These are phyloP conservation scores for Chrysopogon serrulatus DNA, from an alignment of 176 grass and related monocot species.

Conservation along the genomic window DNA sequence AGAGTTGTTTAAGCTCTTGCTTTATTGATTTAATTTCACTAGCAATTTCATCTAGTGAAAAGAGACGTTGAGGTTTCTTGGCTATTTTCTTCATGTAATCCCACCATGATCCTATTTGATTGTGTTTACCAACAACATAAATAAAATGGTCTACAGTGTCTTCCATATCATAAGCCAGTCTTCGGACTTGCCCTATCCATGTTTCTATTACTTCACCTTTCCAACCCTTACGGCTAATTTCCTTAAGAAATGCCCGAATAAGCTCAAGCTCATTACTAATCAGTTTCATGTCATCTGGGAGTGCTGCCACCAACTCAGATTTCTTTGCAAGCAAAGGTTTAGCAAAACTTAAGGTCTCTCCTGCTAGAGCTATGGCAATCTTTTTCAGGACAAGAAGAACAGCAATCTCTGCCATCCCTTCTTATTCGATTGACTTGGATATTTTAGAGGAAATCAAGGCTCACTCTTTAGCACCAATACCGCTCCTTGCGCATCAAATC, in stretches of 20 bases:
- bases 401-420: constrained; percentile 16
- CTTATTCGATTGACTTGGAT: not conserved
- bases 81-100: not conserved
- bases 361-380: constrained; percentile 7
- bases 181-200: constrained; percentile 21
- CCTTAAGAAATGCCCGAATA: constrained; percentile 14
- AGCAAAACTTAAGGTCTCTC: not conserved
- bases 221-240: not conserved
- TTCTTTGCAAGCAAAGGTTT: not conserved
- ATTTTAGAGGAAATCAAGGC: not conserved
- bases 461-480: not conserved
- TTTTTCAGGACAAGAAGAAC: constrained; percentile 9
- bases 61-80: not conserved
- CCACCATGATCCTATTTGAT: not conserved
- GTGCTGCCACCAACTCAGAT: not conserved
- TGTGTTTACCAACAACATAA: not conserved
- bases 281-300: constrained; percentile 2
- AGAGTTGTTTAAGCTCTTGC: not conserved
- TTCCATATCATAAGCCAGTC: constrained; percentile 22
- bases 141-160: constrained; percentile 36
- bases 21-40: not conserved
- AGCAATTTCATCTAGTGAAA: not conserved
- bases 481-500: not conserved
- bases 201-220: not conserved
- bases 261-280: constrained; percentile 23